Percentiles rank a stretch among this genome's conserved stretches.
phyloP scores from a whole-genome alignment of 305 asterid species.

The Petunia hybrid region DNA sequence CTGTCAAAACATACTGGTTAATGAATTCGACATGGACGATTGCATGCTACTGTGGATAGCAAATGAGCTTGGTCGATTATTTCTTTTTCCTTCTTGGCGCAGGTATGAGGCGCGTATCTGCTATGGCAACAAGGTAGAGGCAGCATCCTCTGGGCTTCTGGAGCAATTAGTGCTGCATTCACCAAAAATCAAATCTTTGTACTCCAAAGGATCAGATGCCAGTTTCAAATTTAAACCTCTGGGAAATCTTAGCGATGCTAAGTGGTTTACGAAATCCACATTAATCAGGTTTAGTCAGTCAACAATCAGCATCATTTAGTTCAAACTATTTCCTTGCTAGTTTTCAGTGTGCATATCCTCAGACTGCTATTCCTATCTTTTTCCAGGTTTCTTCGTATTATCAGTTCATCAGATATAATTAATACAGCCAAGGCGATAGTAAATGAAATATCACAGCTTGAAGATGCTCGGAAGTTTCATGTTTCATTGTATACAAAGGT shows the following conservation, averaged over 20 bases:
- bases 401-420: slow-evolving; percentile 67
- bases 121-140: slow-evolving; percentile 56
- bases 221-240: slow-evolving; percentile 63
- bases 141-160: slow-evolving; percentile 73
- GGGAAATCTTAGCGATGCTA: slow-evolving; percentile 48
- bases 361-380: slow-evolving; percentile 36
- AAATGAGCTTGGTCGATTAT: slow-evolving; percentile 11
- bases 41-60: not conserved
- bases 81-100: slow-evolving; percentile 18
- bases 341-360: slow-evolving; percentile 7
- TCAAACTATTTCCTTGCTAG: not conserved
- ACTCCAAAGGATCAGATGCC: slow-evolving; percentile 60
- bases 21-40: not conserved
- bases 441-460: slow-evolving; percentile 88
- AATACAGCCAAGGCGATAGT: slow-evolving; percentile 52
- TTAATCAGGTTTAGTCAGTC: slow-evolving; percentile 61
- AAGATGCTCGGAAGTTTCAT: slow-evolving; percentile 81
- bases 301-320: slow-evolving; percentile 31
- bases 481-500: slow-evolving; percentile 76
- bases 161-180: slow-evolving; percentile 77
- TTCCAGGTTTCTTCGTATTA: slow-evolving; percentile 70
- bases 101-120: slow-evolving; percentile 77
- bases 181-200: slow-evolving; percentile 59
- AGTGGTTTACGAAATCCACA: slow-evolving; percentile 87
- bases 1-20: not conserved